A percentile compares a stretch with the other conserved stretches of the same genome.
phyloP scores from a whole-genome alignment of 2,329 filamentous ascomycete species.

The Verticillium nonalfalfae region DNA sequence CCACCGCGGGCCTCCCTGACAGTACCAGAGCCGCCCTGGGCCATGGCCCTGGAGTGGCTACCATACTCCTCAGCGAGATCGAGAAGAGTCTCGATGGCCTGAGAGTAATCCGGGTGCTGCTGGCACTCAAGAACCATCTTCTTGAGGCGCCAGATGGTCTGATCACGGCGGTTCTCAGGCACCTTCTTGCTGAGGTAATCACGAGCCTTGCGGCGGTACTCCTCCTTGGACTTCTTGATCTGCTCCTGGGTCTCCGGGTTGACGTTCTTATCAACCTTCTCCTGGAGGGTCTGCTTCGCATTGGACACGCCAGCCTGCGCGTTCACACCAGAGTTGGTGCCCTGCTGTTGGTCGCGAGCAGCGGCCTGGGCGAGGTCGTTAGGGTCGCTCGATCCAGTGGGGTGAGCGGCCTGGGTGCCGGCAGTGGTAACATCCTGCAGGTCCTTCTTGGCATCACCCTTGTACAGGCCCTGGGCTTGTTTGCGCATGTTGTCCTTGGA shows the following conservation, averaged over 20 bases:
- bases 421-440: constrained; percentile 52
- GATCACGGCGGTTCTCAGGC: constrained; percentile 86
- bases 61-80: constrained; percentile 79
- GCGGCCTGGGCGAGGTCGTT: constrained; percentile 39
- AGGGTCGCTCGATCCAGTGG: constrained; percentile 46
- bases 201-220: constrained; percentile 45
- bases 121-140: constrained; percentile 98
- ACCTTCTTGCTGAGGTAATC: constrained; percentile 83
- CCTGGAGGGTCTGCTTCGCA: constrained; percentile 34
- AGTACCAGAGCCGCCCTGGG: constrained; percentile 58
- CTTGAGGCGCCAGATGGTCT: constrained; percentile 85
- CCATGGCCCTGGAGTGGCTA: constrained; percentile 61
- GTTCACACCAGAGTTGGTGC: constrained; percentile 41
- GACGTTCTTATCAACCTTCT: constrained; percentile 54
- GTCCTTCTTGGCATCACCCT: constrained; percentile 49
- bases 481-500: constrained; percentile 63
- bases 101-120: constrained; percentile 86
- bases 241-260: constrained; percentile 57
- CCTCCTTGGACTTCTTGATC: constrained; percentile 33
- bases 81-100: constrained; percentile 84
- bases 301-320: constrained; percentile 36
- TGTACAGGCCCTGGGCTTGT: constrained; percentile 59
- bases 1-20: constrained; percentile 67
- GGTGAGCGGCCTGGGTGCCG: constrained; percentile 51
- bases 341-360: constrained; percentile 38